Evolutionary conservation across 495 filamentous ascomycete species (phyloP).

Genomic region (Monascus purpureus): DNA sequence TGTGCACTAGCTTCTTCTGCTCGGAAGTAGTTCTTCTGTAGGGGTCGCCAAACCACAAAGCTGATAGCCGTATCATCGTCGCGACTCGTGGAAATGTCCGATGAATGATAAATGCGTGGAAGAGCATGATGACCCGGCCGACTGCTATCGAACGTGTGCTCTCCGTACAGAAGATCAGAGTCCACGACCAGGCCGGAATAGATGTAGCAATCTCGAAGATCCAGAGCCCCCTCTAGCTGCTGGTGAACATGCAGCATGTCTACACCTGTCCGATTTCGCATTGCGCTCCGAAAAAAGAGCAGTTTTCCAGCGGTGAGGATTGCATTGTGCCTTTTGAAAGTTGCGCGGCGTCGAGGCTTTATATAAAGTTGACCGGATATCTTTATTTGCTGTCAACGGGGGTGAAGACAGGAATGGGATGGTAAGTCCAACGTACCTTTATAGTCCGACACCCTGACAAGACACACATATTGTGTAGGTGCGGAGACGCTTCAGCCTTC

Average conservation of each 20-base stretch:
- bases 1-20: conserved; percentile 30
- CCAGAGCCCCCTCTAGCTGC: conserved; percentile 41
- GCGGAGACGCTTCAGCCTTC: conserved; percentile 46
- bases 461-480: conserved; percentile 57
- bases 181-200: conserved; percentile 57
- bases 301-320: conserved; percentile 51
- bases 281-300: conserved; percentile 47
- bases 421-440: conserved; percentile 25
- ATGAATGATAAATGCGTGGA: conserved; percentile 46
- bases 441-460: conserved; percentile 53
- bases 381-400: too few species aligned
- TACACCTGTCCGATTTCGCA: conserved; percentile 42
- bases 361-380: conserved; percentile 53
- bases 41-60: conserved; percentile 61
- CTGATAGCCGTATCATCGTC: conserved; percentile 61
- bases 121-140: conserved; percentile 49
- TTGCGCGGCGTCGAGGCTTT: conserved; percentile 50
- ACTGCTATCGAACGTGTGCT: conserved; percentile 56
- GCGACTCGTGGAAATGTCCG: conserved; percentile 50
- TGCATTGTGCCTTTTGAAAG: conserved; percentile 48
- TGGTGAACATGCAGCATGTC: conserved; percentile 50
- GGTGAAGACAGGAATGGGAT: too few species aligned
- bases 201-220: conserved; percentile 57
- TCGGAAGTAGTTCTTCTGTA: conserved; percentile 44
- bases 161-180: conserved; percentile 52